Evolutionary conservation across 176 grass and related monocot genomes (phyloP), one percentile per base, ranked within the genome.

Genomic region (Sorghum bicolor): DNA sequence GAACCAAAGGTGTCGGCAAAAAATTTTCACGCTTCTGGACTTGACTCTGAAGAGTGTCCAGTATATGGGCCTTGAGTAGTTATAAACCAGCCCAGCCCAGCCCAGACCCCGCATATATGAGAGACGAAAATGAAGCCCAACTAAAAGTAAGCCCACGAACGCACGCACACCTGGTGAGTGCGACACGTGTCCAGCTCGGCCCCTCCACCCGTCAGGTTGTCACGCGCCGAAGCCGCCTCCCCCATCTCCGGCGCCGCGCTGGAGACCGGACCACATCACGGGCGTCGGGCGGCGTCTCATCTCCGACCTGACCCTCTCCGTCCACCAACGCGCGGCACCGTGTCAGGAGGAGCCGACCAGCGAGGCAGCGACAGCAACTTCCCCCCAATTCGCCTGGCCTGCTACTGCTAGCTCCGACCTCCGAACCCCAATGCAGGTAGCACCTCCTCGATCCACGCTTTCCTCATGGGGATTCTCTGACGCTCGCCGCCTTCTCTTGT

Each of bases 341-440:
- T 61, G 62, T 45, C 48, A n/a, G n/a, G n/a, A n/a, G n/a, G n/a
- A 87, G 70, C 40, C 71, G 36, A 10, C 70, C 70, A 57, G 19
- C 39, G 9, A 1, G 2, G 7, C 38, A 9, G 8, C 70, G 70
- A 48, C 70, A 48, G 41, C 70, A 5, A 10, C 71, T 4, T 25
- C 17, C 29, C 69, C 43, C 57, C 61, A 2, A 12, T n/a, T 15
- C 24, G 26, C 26, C 28, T 13, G 16, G 61, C 77, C 77, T 55
- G 48, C 73, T 75, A 2, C 45, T n/a, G n/a, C n/a, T n/a, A n/a
- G 3, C 7, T 30, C 39, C 77, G 5, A 22, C 77, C 43, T 11
- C 64, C 78, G 31, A 67, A 53, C 52, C 22, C 57, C 57, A 60
- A 12, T 25, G 57, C 57, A 43, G 75, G 76, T 79, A 67, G 6